A percentile compares a stretch with the other conserved stretches of the same genome.
Evolutionary conservation across 2,329 filamentous ascomycete genomes (phyloP).

Genomic region (Fusarium albidum): DNA sequence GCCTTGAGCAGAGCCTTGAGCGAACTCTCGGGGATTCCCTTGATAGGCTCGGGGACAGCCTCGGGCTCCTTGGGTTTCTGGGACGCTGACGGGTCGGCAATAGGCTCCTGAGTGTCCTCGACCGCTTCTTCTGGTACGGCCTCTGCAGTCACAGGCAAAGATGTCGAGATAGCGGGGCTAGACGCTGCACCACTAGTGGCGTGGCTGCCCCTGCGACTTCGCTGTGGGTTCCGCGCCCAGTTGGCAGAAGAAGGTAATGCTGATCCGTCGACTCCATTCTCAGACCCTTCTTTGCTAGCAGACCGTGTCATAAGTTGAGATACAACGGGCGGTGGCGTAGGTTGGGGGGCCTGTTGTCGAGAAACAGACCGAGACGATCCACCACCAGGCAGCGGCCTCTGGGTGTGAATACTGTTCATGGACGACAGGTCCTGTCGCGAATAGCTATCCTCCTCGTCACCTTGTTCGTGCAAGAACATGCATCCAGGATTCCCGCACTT

Average conservation of each 20-base stretch:
- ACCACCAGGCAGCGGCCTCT: slow-evolving; percentile 67
- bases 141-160: slow-evolving; percentile 63
- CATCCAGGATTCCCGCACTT: slow-evolving; percentile 95
- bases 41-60: slow-evolving; percentile 10
- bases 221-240: slow-evolving; percentile 80
- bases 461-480: slow-evolving; percentile 97
- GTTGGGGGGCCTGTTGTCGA: slow-evolving; percentile 56
- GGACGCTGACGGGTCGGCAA: slow-evolving; percentile 34
- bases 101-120: slow-evolving; percentile 42
- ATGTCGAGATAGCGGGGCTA: slow-evolving; percentile 77
- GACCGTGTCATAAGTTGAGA: slow-evolving; percentile 77
- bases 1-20: slow-evolving; percentile 49
- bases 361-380: slow-evolving; percentile 63
- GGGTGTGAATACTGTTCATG: slow-evolving; percentile 88
- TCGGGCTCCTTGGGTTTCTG: slow-evolving; percentile 27
- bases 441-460: slow-evolving; percentile 98
- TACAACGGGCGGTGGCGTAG: slow-evolving; percentile 48
- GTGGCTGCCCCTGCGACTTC: slow-evolving; percentile 77
- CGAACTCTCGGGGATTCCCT: slow-evolving; percentile 34
- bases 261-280: slow-evolving; percentile 78
- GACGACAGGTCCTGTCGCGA: slow-evolving; percentile 93
- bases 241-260: slow-evolving; percentile 93
- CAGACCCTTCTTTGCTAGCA: slow-evolving; percentile 79
- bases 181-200: slow-evolving; percentile 83
- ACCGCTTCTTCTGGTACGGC: slow-evolving; percentile 53